phyloP scores from a whole-genome alignment of 441 rosid genomes.

The Erodium texanum region DNA sequence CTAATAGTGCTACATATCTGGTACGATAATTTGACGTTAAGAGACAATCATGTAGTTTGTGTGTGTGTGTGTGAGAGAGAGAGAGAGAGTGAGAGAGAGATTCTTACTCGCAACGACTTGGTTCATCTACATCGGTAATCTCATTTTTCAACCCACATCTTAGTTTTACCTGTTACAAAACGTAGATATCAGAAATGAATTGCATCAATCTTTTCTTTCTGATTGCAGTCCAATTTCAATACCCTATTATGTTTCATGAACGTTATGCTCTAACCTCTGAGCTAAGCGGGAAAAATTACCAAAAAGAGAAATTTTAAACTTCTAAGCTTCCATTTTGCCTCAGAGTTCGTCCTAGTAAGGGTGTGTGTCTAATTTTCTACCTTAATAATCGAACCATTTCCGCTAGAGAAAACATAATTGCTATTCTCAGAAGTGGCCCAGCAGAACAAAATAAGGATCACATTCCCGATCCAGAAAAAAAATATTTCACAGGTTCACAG shows the following conservation, averaged over 20 bases:
- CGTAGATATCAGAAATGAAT: not conserved
- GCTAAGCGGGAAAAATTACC: not conserved
- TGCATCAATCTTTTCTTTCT: not conserved
- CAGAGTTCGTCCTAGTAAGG: not conserved
- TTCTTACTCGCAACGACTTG: constrained; percentile 96
- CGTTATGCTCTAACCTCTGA: not conserved
- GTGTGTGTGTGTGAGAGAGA: not conserved
- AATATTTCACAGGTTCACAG: not conserved
- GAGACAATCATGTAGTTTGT: not conserved
- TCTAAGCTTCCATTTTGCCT: not conserved
- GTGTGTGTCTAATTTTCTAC: no score
- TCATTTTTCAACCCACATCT: constrained; percentile 78
- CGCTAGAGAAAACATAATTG: no score
- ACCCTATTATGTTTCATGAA: not conserved
- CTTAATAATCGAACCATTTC: no score
- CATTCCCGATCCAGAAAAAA: not conserved
- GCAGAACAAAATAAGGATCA: not conserved
- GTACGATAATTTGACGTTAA: constrained; percentile 6
- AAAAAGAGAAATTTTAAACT: not conserved
- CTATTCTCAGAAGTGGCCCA: not conserved
- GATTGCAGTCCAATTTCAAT: not conserved
- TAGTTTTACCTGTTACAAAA: constrained; percentile 50
- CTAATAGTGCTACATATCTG: constrained; percentile 66
- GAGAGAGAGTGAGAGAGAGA: constrained; percentile 7
- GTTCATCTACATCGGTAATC: constrained; percentile 82